phyloP scores from a whole-genome alignment of 805 yeast genomes.

The Candida berthetii region DNA sequence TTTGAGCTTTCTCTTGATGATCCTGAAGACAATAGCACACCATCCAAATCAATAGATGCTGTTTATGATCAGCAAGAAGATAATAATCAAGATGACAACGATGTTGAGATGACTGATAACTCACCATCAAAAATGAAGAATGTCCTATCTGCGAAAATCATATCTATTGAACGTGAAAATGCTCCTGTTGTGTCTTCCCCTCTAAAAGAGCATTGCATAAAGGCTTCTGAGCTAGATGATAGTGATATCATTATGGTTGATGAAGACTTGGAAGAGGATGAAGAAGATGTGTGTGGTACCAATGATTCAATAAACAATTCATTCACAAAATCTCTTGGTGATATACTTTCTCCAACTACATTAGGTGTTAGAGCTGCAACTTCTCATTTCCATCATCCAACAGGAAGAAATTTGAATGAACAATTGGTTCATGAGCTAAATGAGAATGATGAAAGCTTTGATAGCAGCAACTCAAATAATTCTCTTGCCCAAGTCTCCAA shows the following conservation, averaged over 20 bases:
- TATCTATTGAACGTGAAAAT: no score
- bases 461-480: no score
- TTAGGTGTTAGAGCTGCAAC: conserved; percentile 14
- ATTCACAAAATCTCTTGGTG: background rate
- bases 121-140: no score
- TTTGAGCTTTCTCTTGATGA: conserved; percentile 1
- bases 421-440: background rate
- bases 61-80: no score
- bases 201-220: no score
- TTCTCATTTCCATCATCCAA: background rate
- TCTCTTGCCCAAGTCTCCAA: no score
- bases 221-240: conserved; percentile 1
- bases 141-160: no score
- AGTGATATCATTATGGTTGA: conserved; percentile 6
- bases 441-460: background rate
- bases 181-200: no score
- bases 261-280: conserved; percentile 2
- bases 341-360: conserved; percentile 16
- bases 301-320: no score
- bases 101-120: no score
- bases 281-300: conserved; percentile 1
- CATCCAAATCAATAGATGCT: background rate
- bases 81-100: no score
- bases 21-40: conserved; percentile 1
- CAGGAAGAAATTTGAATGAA: background rate